These are phyloP conservation scores for Eucalyptus sideroxylon DNA, from an alignment of 345 rosid species.

Conservation along the genomic window DNA sequence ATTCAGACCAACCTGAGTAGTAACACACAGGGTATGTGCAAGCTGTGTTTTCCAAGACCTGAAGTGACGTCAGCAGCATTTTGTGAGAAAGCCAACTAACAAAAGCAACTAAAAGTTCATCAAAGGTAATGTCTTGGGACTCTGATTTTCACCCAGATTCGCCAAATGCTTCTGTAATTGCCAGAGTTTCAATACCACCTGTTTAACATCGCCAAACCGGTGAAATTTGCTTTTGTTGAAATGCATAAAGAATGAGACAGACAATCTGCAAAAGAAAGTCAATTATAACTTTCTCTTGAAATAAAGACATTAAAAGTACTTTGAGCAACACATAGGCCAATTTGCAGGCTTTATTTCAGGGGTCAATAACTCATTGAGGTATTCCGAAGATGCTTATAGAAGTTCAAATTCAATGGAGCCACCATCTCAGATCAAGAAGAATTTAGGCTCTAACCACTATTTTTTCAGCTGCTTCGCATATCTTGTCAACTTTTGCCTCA, in stretches of 20 bases:
- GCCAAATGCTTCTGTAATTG: not conserved
- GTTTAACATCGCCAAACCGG: not conserved
- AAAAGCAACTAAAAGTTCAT: not conserved
- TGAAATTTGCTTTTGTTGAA: too few relatives aligned
- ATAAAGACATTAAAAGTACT: not conserved
- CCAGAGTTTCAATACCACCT: not conserved
- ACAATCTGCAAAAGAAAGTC: not conserved
- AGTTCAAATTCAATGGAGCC: not conserved
- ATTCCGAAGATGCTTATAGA: not conserved
- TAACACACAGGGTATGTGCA: slow-evolving; percentile 82
- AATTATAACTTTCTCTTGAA: not conserved
- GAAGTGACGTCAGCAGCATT: not conserved
- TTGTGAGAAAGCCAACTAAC: not conserved
- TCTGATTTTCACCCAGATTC: not conserved
- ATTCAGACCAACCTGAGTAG: slow-evolving; percentile 60
- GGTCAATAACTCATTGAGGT: not conserved
- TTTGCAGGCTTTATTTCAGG: not conserved
- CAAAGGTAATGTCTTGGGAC: not conserved
- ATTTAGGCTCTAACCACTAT: not conserved
- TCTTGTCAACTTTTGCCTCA: not conserved
- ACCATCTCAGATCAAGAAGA: not conserved
- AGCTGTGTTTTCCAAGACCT: slow-evolving; percentile 90
- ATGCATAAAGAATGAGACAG: not conserved
- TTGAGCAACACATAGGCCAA: not conserved
- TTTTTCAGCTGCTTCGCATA: not conserved